These are phyloP conservation scores for Benincasa hispida DNA, from an alignment of 306 rosid species.

Conservation along the genomic window DNA sequence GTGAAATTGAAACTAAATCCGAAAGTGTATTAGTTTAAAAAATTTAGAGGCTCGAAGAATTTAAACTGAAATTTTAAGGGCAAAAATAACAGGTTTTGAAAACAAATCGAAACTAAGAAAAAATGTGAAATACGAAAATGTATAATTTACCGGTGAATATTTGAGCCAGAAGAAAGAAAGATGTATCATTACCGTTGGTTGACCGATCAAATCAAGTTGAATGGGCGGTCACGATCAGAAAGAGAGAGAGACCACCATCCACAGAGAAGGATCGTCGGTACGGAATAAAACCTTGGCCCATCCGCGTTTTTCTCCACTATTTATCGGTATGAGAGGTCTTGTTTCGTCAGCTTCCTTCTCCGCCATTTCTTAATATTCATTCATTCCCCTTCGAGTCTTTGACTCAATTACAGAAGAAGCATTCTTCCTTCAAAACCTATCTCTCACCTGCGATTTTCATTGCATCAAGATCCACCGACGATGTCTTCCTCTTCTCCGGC, in stretches of 20 bases:
- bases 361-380: neutral
- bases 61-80: no score
- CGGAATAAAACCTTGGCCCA: neutral
- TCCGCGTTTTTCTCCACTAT: conserved; percentile 4
- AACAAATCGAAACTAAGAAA: no score
- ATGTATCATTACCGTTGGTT: neutral
- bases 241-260: neutral
- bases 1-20: no score
- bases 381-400: neutral
- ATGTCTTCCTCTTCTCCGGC: conserved; percentile 50
- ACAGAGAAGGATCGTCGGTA: neutral
- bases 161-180: neutral
- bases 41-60: no score
- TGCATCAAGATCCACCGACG: conserved; percentile 11
- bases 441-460: neutral
- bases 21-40: no score
- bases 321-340: neutral
- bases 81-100: no score
- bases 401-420: neutral
- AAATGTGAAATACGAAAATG: no score
- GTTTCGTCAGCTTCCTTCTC: neutral
- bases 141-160: neutral
- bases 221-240: neutral
- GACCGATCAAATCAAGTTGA: neutral
- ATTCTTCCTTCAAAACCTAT: neutral